Conservation (phyloP, 2,329 filamentous ascomycete species). For the Colletotrichum tamarilloi region DNA sequence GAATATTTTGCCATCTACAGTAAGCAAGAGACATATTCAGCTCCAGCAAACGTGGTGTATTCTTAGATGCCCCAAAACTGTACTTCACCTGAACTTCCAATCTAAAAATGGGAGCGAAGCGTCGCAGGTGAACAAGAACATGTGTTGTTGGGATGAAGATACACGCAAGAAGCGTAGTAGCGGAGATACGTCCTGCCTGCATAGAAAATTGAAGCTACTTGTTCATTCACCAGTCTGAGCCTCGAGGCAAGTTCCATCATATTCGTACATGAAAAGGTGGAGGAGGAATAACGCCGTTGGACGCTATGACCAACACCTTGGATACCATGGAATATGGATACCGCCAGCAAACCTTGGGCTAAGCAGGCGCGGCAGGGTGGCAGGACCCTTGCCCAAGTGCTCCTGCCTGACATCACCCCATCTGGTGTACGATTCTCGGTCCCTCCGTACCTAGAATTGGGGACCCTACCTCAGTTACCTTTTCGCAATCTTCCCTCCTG, state of each 20-base stretch:
- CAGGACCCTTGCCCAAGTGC: constrained; percentile 26
- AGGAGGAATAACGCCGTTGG: neutral
- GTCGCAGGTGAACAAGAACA: no score
- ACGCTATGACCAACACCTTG: constrained; percentile 7
- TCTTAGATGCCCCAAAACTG: neutral
- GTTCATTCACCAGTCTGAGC: no score
- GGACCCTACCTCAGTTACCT: neutral
- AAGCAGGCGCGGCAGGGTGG: neutral
- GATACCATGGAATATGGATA: neutral
- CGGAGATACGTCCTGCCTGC: no score
- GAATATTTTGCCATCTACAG: neutral
- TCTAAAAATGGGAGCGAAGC: no score
- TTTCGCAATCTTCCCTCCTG: neutral
- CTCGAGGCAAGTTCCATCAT: no score
- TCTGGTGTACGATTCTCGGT: neutral
- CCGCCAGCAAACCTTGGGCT: constrained; percentile 14
- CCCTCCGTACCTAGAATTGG: neutral
- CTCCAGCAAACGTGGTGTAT: neutral
- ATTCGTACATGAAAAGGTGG: no score
- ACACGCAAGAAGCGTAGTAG: no score
- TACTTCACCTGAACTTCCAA: neutral
- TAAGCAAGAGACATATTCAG: no score
- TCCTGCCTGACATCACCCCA: constrained; percentile 34
- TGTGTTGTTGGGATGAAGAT: no score
- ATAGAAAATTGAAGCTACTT: no score